Percentiles rank a stretch among this genome's conserved stretches.
phyloP scores from a whole-genome alignment of 306 rosid genomes.

The Quercus bicolor region DNA sequence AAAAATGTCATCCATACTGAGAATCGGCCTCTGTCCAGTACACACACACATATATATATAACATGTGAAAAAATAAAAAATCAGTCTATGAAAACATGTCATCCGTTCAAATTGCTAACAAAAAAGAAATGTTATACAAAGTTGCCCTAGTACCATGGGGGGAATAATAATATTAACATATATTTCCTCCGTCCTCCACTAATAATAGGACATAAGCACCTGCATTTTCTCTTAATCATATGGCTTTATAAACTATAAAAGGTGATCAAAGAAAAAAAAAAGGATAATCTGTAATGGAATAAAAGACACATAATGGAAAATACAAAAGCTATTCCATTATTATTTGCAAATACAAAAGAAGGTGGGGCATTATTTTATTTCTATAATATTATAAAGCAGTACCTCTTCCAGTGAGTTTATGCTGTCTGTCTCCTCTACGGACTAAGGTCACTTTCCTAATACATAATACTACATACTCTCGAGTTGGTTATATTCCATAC shows the following conservation, averaged over 20 bases:
- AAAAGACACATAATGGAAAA: neutral
- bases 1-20: too few species aligned
- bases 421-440: neutral
- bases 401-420: neutral
- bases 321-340: neutral
- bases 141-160: neutral
- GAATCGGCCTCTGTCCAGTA: too few species aligned
- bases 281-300: neutral
- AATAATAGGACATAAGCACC: neutral
- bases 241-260: neutral
- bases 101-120: too few species aligned
- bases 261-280: neutral
- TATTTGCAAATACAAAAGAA: neutral
- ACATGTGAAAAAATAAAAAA: too few species aligned
- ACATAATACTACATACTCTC: too few species aligned
- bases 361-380: neutral
- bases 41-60: too few species aligned
- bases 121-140: too few species aligned
- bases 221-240: neutral
- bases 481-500: too few species aligned
- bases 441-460: too few species aligned
- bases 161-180: neutral
- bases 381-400: neutral
- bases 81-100: too few species aligned
- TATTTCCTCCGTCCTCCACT: neutral